Evolutionary conservation across 1,284 basidiomycete genomes (phyloP), one percentile per base, ranked within the genome.

Genomic region (Ustilago esculenta): DNA sequence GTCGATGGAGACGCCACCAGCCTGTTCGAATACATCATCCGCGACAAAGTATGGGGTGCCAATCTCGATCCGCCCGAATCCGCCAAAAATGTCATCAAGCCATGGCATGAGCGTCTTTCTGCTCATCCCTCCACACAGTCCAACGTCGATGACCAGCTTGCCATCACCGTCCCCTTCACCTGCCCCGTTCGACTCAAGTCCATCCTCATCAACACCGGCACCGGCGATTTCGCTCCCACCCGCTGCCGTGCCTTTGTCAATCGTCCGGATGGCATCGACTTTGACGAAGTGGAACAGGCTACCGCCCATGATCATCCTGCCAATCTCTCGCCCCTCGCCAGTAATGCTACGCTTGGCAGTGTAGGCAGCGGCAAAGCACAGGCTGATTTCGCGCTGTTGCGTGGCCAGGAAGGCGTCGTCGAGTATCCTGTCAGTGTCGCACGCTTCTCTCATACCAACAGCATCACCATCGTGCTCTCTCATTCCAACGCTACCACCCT

Each of bases 111-210:
- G 41, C 64, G 77, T 17, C 52, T 72, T 17, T 56, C 72, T 7
- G 44, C 69, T 6, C 53, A 64, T 0, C 55, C 48, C n/a, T 77
- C 44, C 32, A 66, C 70, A 5, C 76, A 81, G 55, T 79, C 76
- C 50, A 74, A 74, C 35, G 78, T 78, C 27, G 79, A 81, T 44
- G 79, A 80, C 52, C 75, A 77, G 65, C 73, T 81, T 42, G 76
- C 78, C 49, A 70, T 81, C 61, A 80, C 68, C 21, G 64, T 81
- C 4, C 79, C 79, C 11, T 81, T 81, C 48, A 75, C 73, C 14
- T 70, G 64, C 25, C 76, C 75, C 1, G 78, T 80, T n/a, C 50
- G 75, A 6, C 51, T 81, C 34, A 78, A 78, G 25, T 73, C 69
- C 3, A 78, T 81, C 36, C 57, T 81, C 17, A 55, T 81, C 29